Conservation (phyloP, 164 flowering plant species). For the Vitis riparia region DNA sequence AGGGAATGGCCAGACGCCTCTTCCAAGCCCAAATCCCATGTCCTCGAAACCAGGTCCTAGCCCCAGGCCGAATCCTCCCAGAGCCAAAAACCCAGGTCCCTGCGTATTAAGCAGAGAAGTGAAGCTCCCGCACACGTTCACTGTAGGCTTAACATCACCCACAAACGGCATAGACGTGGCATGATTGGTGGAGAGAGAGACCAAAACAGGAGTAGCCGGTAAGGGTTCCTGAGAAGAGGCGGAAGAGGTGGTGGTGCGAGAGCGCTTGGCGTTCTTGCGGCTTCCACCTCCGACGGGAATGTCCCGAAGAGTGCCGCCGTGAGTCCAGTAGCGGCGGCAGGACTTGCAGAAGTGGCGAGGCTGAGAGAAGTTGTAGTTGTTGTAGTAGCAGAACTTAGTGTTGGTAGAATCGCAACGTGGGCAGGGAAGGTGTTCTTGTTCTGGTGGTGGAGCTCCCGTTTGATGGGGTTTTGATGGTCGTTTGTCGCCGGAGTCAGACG, state of each 20-base stretch:
- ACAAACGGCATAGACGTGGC: constrained; percentile 16
- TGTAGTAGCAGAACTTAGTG: constrained; percentile 88
- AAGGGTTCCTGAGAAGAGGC: constrained; percentile 11
- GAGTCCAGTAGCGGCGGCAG: constrained; percentile 84
- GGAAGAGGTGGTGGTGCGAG: constrained; percentile 33
- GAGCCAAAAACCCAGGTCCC: constrained; percentile 44
- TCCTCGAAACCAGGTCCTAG: constrained; percentile 44
- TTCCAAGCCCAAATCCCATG: constrained; percentile 42
- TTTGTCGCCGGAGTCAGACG: constrained; percentile 33
- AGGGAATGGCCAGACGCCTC: constrained; percentile 45
- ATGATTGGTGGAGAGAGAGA: constrained; percentile 13
- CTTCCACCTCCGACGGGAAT: constrained; percentile 72
- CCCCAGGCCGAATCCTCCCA: constrained; percentile 58
- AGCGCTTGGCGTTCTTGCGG: constrained; percentile 59
- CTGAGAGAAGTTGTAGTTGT: constrained; percentile 82
- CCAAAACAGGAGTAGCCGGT: constrained; percentile 20
- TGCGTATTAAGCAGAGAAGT: constrained; percentile 51
- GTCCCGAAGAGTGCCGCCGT: constrained; percentile 73
- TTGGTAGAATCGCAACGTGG: constrained; percentile 71
- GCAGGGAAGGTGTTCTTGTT: constrained; percentile 58
- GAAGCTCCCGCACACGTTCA: constrained; percentile 35
- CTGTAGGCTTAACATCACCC: constrained; percentile 14
- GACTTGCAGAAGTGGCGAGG: constrained; percentile 79
- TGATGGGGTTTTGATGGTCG: constrained; percentile 18
- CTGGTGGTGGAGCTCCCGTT: constrained; percentile 42